Base-by-base conservation (phyloP, 2,329 filamentous ascomycete genomes). In the Phoma herbarum region DNA sequence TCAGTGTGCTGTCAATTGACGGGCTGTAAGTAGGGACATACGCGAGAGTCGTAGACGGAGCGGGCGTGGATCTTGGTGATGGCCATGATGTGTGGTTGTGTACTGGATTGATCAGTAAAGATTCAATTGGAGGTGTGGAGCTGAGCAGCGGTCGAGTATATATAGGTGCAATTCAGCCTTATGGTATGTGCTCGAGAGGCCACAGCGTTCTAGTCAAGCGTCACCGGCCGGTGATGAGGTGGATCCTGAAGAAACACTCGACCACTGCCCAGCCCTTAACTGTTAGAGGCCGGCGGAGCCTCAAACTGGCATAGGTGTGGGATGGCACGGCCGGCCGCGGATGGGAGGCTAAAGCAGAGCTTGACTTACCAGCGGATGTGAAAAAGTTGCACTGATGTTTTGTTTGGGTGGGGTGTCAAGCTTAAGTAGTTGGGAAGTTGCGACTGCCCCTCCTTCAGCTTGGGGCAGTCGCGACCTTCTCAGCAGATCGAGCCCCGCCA, bases 11-110 rank as follows among this genome's bases (percentile, higher is more conserved):
- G 42, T 47, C 51, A 39, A 52, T 22, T 11, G 43, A 12, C 16
- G 39, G 23, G 4, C 6, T 26, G 25, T 25, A 26, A 11, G 16
- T 16, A 39, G 18, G 5, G 16, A 64, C 68, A 22, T 70, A 71
- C 68, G 71, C 95, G 94, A 81, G 95, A 98, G 88, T 99, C 95
- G 88, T 84, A 99, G 85, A 99, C 93, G 77, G 90, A 93, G 79
- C 95, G 82, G 66, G 81, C 81, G 79, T 84, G 81, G 74, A 84
- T 83, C 78, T 83, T 83, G 70, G 78, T 78, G 77, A 83, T 83
- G 69, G 91, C 84, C 95, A 99, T 99, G 70, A 78, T 93, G 82
- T 52, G 43, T 72, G 59, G 63, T 49, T 57, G 57, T 54, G 52
- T 48, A 64, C 57, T 49, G 58, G 53, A 56, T 61, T 44, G 49